A percentile compares a stretch with the other conserved stretches of the same genome.
These are phyloP conservation scores for Scheffersomyces coipomensis DNA, from an alignment of 805 yeast species.

Conservation along the genomic window DNA sequence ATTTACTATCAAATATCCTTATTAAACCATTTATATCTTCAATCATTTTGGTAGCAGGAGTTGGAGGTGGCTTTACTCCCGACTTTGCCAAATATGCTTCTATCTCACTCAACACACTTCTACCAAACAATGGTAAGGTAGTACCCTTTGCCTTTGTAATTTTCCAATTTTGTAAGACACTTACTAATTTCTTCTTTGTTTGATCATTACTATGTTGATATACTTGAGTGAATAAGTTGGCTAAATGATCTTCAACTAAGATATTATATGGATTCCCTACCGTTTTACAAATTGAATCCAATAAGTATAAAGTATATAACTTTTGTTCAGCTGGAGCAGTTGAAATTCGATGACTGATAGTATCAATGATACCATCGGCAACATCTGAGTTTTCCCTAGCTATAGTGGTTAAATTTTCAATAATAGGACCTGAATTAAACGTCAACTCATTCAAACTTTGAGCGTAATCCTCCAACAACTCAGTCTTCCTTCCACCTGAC, in stretches of 20 bases:
- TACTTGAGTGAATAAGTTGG: conserved; percentile 68
- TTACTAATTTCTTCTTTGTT: conserved; percentile 68
- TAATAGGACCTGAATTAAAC: conserved; percentile 86
- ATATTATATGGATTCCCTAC: conserved; percentile 89
- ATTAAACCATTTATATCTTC: conserved; percentile 37
- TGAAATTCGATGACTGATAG: conserved; percentile 70
- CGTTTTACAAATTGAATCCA: conserved; percentile 90
- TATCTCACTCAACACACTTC: conserved; percentile 65
- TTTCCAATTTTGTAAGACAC: conserved; percentile 88
- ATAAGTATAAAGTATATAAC: conserved; percentile 75
- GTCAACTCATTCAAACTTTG: conserved; percentile 74
- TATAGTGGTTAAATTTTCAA: conserved; percentile 75
- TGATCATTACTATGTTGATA: conserved; percentile 75
- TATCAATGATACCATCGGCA: conserved; percentile 75
- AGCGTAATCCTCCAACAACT: conserved; percentile 55
- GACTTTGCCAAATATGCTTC: conserved; percentile 61
- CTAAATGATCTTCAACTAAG: conserved; percentile 67
- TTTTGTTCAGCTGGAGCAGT: conserved; percentile 82
- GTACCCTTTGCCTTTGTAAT: conserved; percentile 55
- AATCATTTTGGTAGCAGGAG: conserved; percentile 6
- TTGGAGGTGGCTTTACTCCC: conserved; percentile 14
- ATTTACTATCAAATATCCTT: conserved; percentile 41
- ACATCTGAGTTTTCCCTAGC: conserved; percentile 81
- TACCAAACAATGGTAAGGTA: conserved; percentile 71
- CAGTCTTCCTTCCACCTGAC: conserved; percentile 2